A percentile compares a stretch with the other conserved stretches of the same genome.
phyloP scores from a whole-genome alignment of 164 flowering plant species.

The Stephania japonica region DNA sequence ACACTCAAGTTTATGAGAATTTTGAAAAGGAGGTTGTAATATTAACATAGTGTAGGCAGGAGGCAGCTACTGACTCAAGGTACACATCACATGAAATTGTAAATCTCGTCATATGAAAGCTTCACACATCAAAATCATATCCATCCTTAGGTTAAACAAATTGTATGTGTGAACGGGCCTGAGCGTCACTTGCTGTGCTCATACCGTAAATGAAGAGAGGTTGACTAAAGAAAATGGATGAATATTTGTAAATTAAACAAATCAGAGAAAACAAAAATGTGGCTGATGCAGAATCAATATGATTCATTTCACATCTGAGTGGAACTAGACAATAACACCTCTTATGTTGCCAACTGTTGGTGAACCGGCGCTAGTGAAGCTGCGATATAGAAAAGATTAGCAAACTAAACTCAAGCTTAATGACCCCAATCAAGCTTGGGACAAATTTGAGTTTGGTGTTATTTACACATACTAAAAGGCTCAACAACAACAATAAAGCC shows the following conservation, averaged over 20 bases:
- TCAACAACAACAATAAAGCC: too few relatives aligned
- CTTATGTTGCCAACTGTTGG: too few relatives aligned
- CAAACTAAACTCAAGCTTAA: background rate
- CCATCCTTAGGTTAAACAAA: background rate
- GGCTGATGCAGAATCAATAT: background rate
- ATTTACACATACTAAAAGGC: background rate
- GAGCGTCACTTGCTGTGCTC: too few relatives aligned
- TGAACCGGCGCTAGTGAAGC: too few relatives aligned
- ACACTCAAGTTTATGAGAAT: background rate
- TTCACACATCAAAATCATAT: background rate
- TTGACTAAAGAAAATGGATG: background rate
- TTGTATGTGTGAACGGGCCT: background rate
- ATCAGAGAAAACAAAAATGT: background rate
- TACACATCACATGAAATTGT: background rate
- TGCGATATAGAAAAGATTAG: background rate
- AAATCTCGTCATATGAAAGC: background rate
- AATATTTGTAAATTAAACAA: background rate
- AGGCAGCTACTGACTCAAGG: background rate
- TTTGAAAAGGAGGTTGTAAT: background rate
- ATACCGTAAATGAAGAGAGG: too few relatives aligned
- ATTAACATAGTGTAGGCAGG: background rate
- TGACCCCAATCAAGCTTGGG: background rate
- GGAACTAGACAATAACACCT: background rate
- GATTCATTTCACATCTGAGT: background rate
- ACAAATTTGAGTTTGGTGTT: background rate